phyloP scores from a whole-genome alignment of 2,329 filamentous ascomycete genomes.

The Neoascochyta sp. region DNA sequence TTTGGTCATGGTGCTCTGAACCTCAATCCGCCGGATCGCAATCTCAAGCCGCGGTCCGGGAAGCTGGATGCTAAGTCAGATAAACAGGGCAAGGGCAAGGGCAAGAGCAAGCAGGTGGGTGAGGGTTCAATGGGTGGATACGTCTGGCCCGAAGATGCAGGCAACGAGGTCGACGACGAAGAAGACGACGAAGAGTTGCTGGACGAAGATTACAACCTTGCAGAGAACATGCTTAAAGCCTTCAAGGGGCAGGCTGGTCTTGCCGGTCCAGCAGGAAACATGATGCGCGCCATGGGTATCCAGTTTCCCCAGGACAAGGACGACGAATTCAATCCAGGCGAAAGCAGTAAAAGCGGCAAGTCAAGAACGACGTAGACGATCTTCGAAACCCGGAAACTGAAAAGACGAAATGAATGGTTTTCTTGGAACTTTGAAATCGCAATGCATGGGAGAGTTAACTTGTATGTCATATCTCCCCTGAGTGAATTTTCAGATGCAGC shows the following conservation, averaged over 20 bases:
- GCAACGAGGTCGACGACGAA: conserved; percentile 15
- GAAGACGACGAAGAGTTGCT: conserved; percentile 52
- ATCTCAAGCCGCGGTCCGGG: conserved; percentile 10
- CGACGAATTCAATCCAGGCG: too few relatives aligned
- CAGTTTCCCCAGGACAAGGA: conserved; percentile 75
- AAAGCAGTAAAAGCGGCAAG: too few relatives aligned
- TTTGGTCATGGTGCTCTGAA: conserved; percentile 64
- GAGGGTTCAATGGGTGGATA: too few relatives aligned
- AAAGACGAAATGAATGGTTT: too few relatives aligned
- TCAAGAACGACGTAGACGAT: too few relatives aligned
- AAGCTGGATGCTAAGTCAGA: conserved; percentile 26
- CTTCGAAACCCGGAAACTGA: too few relatives aligned
- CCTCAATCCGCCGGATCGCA: conserved; percentile 25
- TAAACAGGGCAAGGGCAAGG: conserved; percentile 24
- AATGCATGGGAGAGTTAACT: too few relatives aligned
- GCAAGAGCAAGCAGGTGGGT: conserved; percentile 8
- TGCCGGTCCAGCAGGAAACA: conserved; percentile 80
- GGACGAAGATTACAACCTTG: conserved; percentile 80
- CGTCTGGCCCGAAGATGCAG: conserved; percentile 2
- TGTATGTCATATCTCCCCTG: too few relatives aligned
- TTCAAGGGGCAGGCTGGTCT: conserved; percentile 87
- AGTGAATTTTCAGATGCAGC: too few relatives aligned
- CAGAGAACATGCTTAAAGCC: conserved; percentile 85
- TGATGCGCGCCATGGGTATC: conserved; percentile 82
- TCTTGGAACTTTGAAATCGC: too few relatives aligned